phyloP scores from a whole-genome alignment of 2,329 filamentous ascomycete genomes.

The Aspergillus sp. region DNA sequence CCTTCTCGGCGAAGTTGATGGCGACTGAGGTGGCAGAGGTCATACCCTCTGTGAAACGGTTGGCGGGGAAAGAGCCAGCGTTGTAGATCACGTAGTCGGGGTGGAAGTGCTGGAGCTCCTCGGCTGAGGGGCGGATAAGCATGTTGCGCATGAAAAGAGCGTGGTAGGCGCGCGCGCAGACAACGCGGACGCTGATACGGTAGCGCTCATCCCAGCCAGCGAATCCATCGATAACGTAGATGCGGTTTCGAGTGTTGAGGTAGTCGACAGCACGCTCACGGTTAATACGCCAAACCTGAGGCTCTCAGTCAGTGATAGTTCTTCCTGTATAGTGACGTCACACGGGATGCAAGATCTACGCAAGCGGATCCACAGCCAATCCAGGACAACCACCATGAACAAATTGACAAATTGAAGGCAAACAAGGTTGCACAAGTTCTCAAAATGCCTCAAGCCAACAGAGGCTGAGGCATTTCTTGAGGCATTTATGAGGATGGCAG shows the following conservation, averaged over 20 bases:
- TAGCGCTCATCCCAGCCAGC: constrained; percentile 99
- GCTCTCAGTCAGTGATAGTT: constrained; percentile 20
- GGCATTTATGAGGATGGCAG: no score
- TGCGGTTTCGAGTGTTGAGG: constrained; percentile 96
- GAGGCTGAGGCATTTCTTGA: constrained; percentile 13
- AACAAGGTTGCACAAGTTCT: neutral
- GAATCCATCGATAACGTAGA: constrained; percentile 97
- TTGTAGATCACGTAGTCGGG: constrained; percentile 99
- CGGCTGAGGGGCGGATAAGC: constrained; percentile 88
- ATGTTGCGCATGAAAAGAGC: constrained; percentile 99
- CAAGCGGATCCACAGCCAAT: constrained; percentile 8
- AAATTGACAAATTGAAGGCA: neutral
- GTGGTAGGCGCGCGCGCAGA: constrained; percentile 98
- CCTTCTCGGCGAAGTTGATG: constrained; percentile 99
- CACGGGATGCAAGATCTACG: constrained; percentile 9
- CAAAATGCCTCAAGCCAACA: constrained; percentile 19
- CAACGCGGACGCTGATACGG: constrained; percentile 93
- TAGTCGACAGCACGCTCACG: constrained; percentile 98
- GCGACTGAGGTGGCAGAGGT: constrained; percentile 96
- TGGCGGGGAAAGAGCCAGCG: constrained; percentile 95
- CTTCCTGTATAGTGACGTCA: constrained; percentile 31
- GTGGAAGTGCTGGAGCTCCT: constrained; percentile 96
- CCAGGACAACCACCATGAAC: constrained; percentile 1
- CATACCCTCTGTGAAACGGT: constrained; percentile 97
- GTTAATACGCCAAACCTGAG: constrained; percentile 98